Evolutionary conservation across 768 basidiomycete species (phyloP).

Genomic region (Cyclocybe cylindracea): DNA sequence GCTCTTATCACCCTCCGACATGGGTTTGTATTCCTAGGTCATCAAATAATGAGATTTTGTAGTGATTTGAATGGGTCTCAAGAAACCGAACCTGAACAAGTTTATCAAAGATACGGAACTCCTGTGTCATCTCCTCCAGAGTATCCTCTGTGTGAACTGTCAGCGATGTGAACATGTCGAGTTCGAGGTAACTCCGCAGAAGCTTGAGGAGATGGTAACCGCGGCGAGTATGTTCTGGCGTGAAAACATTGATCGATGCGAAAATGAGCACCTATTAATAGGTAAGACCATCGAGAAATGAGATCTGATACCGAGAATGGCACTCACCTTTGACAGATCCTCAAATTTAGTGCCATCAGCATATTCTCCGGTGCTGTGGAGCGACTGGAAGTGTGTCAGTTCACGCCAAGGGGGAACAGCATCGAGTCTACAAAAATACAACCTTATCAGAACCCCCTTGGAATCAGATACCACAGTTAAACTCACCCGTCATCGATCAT

Average conservation of each 20-base stretch:
- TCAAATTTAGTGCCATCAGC: conserved; percentile 26
- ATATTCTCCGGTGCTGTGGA: conserved; percentile 19
- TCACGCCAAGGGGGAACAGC: conserved; percentile 19
- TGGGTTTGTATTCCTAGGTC: conserved; percentile 7
- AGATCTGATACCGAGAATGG: no score
- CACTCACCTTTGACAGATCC: conserved; percentile 13
- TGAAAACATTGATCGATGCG: no score
- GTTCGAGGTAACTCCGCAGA: conserved; percentile 11
- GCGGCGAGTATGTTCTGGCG: no score
- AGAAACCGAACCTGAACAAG: conserved; percentile 19
- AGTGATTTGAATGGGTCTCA: no score
- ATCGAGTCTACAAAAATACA: background rate
- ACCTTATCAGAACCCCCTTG: background rate
- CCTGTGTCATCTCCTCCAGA: background rate
- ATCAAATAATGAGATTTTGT: no score
- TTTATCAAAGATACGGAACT: conserved; percentile 4
- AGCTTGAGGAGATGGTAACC: conserved; percentile 4
- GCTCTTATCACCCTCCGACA: conserved; percentile 16
- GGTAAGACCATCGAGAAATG: no score
- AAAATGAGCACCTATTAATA: no score
- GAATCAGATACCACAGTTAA: no score
- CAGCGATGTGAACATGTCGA: conserved; percentile 16
- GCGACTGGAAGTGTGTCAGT: conserved; percentile 25
- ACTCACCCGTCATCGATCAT: no score
- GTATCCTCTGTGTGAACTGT: conserved; percentile 9